These are phyloP conservation scores for Eucalyptus pumila DNA, from an alignment of 345 rosid genomes.

Conservation along the genomic window DNA sequence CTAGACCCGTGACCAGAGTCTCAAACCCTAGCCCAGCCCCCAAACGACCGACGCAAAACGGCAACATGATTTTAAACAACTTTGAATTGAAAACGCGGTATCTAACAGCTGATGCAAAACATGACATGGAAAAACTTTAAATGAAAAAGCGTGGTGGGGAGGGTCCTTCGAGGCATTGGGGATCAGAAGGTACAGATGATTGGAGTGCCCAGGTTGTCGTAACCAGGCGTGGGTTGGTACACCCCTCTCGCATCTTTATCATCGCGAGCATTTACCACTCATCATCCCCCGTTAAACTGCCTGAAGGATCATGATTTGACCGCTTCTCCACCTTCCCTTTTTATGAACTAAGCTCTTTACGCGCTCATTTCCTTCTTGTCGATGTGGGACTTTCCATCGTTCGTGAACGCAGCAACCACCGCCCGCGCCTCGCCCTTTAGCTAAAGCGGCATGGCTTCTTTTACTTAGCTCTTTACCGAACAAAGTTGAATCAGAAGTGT, in stretches of 20 bases:
- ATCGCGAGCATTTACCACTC: conserved; percentile 29
- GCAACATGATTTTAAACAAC: no score
- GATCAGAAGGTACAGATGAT: background rate
- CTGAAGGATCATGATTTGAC: background rate
- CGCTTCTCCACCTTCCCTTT: fast-evolving
- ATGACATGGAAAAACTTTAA: no score
- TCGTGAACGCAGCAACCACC: background rate
- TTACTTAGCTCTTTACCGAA: background rate
- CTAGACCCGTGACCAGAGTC: background rate
- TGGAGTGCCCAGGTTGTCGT: conserved; percentile 46
- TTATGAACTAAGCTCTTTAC: background rate
- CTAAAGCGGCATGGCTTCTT: background rate
- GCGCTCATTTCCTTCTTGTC: background rate
- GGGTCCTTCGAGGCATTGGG: background rate
- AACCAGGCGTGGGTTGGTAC: conserved; percentile 33
- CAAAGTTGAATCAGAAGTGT: background rate
- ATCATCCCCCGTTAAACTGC: conserved; percentile 42
- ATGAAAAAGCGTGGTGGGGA: fast-evolving
- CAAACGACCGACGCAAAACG: background rate
- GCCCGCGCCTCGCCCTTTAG: background rate
- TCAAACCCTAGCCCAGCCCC: background rate
- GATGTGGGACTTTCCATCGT: conserved; percentile 18
- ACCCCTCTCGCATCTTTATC: conserved; percentile 24
- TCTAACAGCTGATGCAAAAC: no score
- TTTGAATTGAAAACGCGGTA: fast-evolving